phyloP scores from a whole-genome alignment of 2,329 filamentous ascomycete genomes.

The Diaporthe citriasiana region DNA sequence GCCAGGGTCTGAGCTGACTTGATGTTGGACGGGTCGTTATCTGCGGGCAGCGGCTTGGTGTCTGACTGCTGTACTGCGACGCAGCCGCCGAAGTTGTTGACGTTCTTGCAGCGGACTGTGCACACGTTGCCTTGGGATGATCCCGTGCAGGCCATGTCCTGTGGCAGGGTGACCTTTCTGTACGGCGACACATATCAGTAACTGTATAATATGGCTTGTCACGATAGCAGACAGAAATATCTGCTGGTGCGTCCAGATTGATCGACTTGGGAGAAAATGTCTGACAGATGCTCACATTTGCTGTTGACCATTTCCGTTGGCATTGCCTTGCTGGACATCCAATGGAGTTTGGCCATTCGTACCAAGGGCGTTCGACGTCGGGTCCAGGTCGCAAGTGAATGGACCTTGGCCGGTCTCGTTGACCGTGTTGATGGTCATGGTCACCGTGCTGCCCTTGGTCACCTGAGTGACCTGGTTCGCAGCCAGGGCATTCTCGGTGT shows the following conservation, averaged over 20 bases:
- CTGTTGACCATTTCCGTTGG: constrained; percentile 60
- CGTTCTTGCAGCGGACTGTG: constrained; percentile 68
- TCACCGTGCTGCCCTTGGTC: constrained; percentile 57
- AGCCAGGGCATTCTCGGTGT: constrained; percentile 63
- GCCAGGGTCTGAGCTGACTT: constrained; percentile 59
- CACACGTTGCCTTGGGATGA: constrained; percentile 69
- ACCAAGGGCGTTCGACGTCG: constrained; percentile 58
- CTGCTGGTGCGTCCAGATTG: not conserved
- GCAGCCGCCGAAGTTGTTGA: constrained; percentile 66
- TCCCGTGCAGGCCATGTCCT: constrained; percentile 61
- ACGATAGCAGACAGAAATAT: not conserved
- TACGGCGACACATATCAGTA: constrained; percentile 53
- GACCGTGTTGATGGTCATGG: constrained; percentile 62
- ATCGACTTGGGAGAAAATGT: too few relatives aligned
- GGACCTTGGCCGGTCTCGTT: constrained; percentile 65
- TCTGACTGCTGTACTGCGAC: constrained; percentile 67
- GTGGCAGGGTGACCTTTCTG: constrained; percentile 59
- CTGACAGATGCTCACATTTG: constrained; percentile 57
- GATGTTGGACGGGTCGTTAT: constrained; percentile 60
- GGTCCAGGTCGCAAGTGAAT: constrained; percentile 64
- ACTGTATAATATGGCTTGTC: not conserved
- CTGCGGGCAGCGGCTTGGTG: constrained; percentile 47
- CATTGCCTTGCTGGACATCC: constrained; percentile 61
- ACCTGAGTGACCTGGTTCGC: constrained; percentile 62
- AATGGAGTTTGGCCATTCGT: constrained; percentile 58